A percentile compares a stretch with the other conserved stretches of the same genome.
phyloP scores from a whole-genome alignment of 306 rosid species.

The Fragaria ananassa region DNA sequence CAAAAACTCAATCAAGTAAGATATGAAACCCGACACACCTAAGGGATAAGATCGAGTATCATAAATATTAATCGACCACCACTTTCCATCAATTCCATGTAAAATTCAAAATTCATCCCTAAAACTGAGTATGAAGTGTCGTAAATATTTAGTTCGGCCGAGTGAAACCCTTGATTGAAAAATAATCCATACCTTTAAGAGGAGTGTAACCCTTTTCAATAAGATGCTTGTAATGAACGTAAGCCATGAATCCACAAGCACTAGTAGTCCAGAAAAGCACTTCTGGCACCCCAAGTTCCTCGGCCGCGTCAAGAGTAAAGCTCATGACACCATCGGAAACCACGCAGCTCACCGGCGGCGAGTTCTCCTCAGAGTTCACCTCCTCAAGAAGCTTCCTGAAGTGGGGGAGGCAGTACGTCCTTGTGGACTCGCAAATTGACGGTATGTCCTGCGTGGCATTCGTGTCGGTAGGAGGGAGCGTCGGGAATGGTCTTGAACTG shows the following conservation, averaged over 20 bases:
- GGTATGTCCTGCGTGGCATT: conserved; percentile 47
- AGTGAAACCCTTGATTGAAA: not conserved
- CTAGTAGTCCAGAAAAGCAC: conserved; percentile 47
- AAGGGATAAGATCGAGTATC: not conserved
- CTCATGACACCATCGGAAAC: conserved; percentile 43
- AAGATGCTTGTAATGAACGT: conserved; percentile 21
- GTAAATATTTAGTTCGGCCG: no score
- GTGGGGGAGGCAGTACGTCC: conserved; percentile 29
- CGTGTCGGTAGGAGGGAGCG: conserved; percentile 42
- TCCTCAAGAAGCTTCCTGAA: conserved; percentile 37
- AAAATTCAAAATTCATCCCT: not conserved
- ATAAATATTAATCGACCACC: not conserved
- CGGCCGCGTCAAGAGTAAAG: conserved; percentile 45
- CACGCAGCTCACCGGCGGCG: conserved; percentile 46
- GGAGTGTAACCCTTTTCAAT: conserved; percentile 35
- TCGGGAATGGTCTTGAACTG: conserved; percentile 38
- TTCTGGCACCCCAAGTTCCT: conserved; percentile 37
- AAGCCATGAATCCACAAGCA: conserved; percentile 54
- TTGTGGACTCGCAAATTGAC: conserved; percentile 33
- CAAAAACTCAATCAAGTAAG: not conserved
- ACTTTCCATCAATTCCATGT: not conserved
- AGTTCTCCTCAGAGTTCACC: conserved; percentile 23
- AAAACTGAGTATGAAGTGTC: not conserved
- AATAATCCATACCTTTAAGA: conserved; percentile 44
- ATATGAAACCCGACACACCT: not conserved